phyloP scores from a whole-genome alignment of 306 rosid genomes.

The Prunus mongolica region DNA sequence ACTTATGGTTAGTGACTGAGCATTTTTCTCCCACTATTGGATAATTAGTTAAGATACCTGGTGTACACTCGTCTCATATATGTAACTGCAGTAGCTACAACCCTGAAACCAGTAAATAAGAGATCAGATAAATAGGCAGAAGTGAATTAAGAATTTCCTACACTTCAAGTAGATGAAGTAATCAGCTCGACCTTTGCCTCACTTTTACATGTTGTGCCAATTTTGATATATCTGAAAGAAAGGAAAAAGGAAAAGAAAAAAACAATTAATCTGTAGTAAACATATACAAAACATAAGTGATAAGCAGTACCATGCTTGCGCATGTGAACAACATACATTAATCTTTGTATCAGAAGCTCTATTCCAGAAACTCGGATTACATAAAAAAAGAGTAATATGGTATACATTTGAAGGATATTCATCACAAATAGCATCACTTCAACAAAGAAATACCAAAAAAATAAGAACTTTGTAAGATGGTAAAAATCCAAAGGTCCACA shows the following conservation, averaged over 20 bases:
- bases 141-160: background rate
- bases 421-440: background rate
- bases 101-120: conserved; percentile 56
- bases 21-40: background rate
- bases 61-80: conserved; percentile 97
- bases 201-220: conserved; percentile 83
- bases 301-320: background rate
- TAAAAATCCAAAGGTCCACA: background rate
- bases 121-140: background rate
- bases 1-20: background rate
- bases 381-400: background rate
- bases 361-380: background rate
- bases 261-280: background rate
- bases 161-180: background rate
- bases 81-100: conserved; percentile 90
- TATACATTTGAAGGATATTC: background rate
- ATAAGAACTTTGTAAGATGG: background rate
- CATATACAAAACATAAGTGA: background rate
- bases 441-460: conserved; percentile 11
- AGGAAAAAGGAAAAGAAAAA: conserved; percentile 9
- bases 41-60: conserved; percentile 41
- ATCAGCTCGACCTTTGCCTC: conserved; percentile 70
- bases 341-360: background rate
- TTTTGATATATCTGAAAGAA: conserved; percentile 63
- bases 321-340: background rate